Base-by-base conservation (phyloP, 495 filamentous ascomycete genomes). In the Penicillium cosmopolitanum region DNA sequence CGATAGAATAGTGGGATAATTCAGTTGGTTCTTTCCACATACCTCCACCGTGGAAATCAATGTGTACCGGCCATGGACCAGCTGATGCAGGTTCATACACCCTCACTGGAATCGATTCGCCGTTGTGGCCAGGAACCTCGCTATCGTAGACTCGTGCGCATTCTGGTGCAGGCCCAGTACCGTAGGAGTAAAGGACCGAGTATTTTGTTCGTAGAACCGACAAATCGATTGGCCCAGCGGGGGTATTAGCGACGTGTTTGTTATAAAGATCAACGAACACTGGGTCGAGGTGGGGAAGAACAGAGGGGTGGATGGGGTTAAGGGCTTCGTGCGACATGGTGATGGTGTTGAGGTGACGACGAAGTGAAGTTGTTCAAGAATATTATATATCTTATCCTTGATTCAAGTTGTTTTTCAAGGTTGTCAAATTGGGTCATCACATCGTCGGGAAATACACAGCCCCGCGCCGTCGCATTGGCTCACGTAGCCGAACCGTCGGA, bases 41-140 rank as follows among this genome's bases (percentile, higher is more conserved):
- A 71, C 57, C 61, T 59, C 58, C 64, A 62, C 80, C 80, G 48
- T 83, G 79, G 35, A 75, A 81, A 47, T 83, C 80, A 13, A 83
- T 53, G 51, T 83, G 79, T 0, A 79, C 71, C 2, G 77, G 73
- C 58, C 78, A 80, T 8, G 79, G 79, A 1, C 78, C 79, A 0
- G 69, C 54, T 58, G 57, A 66, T 54, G 34, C 70, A 3, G 80
- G 79, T 47, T 80, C 71, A 35, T 83, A 83, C 0, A 79, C 72
- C 11, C 75, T 70, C 10, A 78, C 71, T 11, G 73, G 63, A 47
- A 83, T 67, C 53, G 52, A 57, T n/a, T 69, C 60, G 16, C 75
- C 77, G 51, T 83, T 77, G 38, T 75, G 63, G 11, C 73, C 81
- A 5, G 61, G 59, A 0, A 80, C 61, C 28, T 69, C 58, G 23